Percentiles rank a stretch among this genome's conserved stretches.
These are phyloP conservation scores for Curvularia sp. DNA, from an alignment of 2,329 filamentous ascomycete genomes.

Conservation along the genomic window DNA sequence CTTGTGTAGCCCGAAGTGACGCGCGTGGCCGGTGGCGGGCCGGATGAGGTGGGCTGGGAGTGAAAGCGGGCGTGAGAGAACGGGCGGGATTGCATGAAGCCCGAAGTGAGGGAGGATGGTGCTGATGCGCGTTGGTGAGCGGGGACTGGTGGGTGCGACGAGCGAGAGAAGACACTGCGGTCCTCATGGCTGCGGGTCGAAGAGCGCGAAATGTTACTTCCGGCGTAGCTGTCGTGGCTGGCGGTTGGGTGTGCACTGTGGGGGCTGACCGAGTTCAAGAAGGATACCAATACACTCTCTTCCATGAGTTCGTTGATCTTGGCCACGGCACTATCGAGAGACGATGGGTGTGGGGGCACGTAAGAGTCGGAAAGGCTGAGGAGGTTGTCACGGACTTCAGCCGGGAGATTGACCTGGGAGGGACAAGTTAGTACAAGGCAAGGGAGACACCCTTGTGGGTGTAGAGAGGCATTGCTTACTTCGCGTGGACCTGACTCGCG, in stretches of 20 bases:
- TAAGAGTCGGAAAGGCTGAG: conserved; percentile 67
- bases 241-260: conserved; percentile 55
- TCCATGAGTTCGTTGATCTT: conserved; percentile 98
- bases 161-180: conserved; percentile 40
- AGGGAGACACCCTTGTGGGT: neutral
- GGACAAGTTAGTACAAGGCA: conserved; percentile 27
- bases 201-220: conserved; percentile 49
- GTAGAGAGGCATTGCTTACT: conserved; percentile 29
- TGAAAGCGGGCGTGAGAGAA: conserved; percentile 50
- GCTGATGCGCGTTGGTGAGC: conserved; percentile 50
- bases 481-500: conserved; percentile 49
- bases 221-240: conserved; percentile 53
- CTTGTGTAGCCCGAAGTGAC: conserved; percentile 52
- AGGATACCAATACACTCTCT: conserved; percentile 91
- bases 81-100: conserved; percentile 48
- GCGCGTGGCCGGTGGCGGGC: conserved; percentile 34
- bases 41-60: conserved; percentile 48
- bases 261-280: conserved; percentile 73
- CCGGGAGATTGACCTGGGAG: conserved; percentile 73
- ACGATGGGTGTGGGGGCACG: conserved; percentile 74
- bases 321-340: conserved; percentile 79
- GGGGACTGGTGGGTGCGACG: conserved; percentile 41
- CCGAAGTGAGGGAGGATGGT: conserved; percentile 49
- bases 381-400: conserved; percentile 81
- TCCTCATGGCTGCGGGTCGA: conserved; percentile 54